These are phyloP conservation scores for Poterioochromonas sp. DNA, from an alignment of 352 stramenopile species.

Conservation along the genomic window DNA sequence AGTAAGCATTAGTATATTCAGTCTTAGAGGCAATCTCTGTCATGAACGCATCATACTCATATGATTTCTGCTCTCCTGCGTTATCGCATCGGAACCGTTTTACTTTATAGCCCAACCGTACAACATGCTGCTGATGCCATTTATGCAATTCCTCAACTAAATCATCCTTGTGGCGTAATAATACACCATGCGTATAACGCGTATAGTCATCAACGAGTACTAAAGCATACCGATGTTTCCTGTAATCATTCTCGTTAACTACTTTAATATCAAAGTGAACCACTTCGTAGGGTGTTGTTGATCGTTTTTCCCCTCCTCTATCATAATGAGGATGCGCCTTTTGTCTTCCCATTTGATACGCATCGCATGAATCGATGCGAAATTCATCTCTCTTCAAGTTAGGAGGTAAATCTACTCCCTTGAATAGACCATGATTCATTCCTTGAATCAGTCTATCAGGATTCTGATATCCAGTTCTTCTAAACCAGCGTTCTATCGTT, in stretches of 20 bases:
- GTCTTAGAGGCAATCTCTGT: not conserved
- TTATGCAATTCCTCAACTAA: not conserved
- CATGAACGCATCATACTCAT: not conserved
- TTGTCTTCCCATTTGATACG: not conserved
- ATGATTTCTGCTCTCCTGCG: not conserved
- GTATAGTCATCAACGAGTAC: not conserved
- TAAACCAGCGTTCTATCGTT: not conserved
- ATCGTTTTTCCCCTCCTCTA: not conserved
- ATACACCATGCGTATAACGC: not conserved
- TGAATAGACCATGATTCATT: not conserved
- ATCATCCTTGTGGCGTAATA: not conserved
- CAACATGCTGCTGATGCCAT: not conserved
- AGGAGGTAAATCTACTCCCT: not conserved
- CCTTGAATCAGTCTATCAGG: not conserved
- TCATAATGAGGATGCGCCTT: not conserved
- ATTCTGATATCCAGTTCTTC: not conserved
- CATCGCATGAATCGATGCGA: not conserved
- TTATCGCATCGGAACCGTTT: not conserved
- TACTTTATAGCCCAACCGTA: not conserved
- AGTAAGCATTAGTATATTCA: not conserved
- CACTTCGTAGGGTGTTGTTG: not conserved
- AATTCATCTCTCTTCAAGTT: not conserved
- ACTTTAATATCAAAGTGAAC: not conserved
- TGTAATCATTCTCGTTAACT: not conserved
- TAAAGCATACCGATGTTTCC: not conserved